Evolutionary conservation across 2,329 filamentous ascomycete genomes (phyloP).

Genomic region (Xenoacremonium recifei): DNA sequence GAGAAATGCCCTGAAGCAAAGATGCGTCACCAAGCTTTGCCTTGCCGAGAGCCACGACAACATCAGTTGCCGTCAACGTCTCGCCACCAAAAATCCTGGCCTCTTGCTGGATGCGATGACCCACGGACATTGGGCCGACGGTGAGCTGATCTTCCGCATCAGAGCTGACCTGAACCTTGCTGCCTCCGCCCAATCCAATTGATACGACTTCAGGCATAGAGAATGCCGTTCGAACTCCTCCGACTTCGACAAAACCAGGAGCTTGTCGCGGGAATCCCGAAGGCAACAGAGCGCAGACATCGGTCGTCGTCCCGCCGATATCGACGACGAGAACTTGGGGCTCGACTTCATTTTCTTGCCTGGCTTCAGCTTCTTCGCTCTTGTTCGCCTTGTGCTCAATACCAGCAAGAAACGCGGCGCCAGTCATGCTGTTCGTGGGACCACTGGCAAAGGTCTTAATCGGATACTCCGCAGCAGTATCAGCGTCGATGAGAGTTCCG

Average conservation of each 20-base stretch:
- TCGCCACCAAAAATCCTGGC: conserved; percentile 53
- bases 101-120: conserved; percentile 46
- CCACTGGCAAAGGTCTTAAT: conserved; percentile 54
- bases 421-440: conserved; percentile 53
- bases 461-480: conserved; percentile 45
- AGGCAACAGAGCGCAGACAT: conserved; percentile 56
- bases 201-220: conserved; percentile 55
- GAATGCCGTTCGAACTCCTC: conserved; percentile 59
- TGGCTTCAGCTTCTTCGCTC: background rate
- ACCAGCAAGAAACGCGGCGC: conserved; percentile 53
- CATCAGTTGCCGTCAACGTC: conserved; percentile 52
- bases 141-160: conserved; percentile 29
- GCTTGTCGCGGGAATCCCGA: conserved; percentile 61
- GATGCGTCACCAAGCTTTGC: conserved; percentile 28
- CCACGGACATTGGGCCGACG: conserved; percentile 58
- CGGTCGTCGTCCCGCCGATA: conserved; percentile 61
- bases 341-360: conserved; percentile 4
- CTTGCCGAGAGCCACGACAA: conserved; percentile 40
- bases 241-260: conserved; percentile 56
- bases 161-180: conserved; percentile 28
- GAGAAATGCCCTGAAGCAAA: conserved; percentile 26
- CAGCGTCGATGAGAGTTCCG: conserved; percentile 49
- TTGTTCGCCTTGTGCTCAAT: conserved; percentile 30
- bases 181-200: conserved; percentile 57
- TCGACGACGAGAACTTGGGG: conserved; percentile 53